A percentile compares a stretch with the other conserved stretches of the same genome.
These are phyloP conservation scores for Curvularia lunata DNA, from an alignment of 2,329 filamentous ascomycete species.

Conservation along the genomic window DNA sequence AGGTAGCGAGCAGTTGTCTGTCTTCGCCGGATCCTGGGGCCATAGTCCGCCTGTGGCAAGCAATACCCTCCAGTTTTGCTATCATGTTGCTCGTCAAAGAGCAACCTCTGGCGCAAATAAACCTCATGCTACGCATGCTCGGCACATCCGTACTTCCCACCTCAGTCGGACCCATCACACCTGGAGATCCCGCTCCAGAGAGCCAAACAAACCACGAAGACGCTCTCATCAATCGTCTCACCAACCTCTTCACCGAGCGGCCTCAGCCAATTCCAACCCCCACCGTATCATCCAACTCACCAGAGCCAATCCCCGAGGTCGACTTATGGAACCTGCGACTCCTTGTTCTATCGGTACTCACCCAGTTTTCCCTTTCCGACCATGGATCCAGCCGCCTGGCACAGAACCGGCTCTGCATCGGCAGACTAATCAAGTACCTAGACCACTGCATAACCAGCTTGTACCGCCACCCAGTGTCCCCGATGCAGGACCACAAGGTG, in stretches of 20 bases:
- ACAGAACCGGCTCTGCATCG: constrained; percentile 71
- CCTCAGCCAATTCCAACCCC: constrained; percentile 48
- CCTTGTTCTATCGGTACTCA: constrained; percentile 54
- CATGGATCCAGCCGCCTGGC: constrained; percentile 72
- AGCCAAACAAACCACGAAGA: constrained; percentile 49
- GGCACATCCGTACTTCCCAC: constrained; percentile 68
- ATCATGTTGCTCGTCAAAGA: constrained; percentile 71
- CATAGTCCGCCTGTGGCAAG: constrained; percentile 67
- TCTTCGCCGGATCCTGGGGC: constrained; percentile 47
- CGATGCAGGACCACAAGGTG: constrained; percentile 51
- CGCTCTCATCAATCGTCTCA: constrained; percentile 67
- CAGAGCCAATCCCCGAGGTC: constrained; percentile 25
- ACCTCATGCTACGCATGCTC: constrained; percentile 69
- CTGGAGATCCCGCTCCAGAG: constrained; percentile 52
- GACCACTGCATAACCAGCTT: constrained; percentile 72
- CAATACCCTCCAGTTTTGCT: constrained; percentile 70
- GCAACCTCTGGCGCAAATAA: constrained; percentile 68
- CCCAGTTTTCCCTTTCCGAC: constrained; percentile 64
- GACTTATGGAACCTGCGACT: constrained; percentile 56
- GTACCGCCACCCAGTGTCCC: constrained; percentile 52
- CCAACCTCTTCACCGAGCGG: constrained; percentile 65
- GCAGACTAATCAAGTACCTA: constrained; percentile 75
- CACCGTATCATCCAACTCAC: not conserved
- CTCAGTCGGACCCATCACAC: constrained; percentile 70
- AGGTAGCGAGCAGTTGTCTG: constrained; percentile 66